A percentile compares a stretch with the other conserved stretches of the same genome.
These are phyloP conservation scores for Colletotrichum sp. DNA, from an alignment of 2,329 filamentous ascomycete genomes.

Conservation along the genomic window DNA sequence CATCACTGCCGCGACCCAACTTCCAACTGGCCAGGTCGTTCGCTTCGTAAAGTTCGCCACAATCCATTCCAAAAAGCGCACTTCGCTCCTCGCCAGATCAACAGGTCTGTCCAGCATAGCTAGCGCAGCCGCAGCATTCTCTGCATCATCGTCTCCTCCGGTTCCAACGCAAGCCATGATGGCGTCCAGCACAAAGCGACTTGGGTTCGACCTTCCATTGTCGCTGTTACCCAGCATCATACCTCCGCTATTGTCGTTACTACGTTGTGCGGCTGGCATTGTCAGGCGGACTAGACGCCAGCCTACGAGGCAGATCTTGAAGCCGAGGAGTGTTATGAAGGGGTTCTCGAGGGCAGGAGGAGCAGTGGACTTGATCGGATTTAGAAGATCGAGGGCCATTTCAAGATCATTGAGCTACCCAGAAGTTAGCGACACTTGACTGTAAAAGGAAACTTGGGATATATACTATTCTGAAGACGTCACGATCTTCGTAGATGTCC, in stretches of 20 bases:
- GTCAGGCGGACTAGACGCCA: conserved; percentile 10
- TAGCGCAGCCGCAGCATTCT: background rate
- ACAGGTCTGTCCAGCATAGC: background rate
- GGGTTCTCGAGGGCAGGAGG: conserved; percentile 3
- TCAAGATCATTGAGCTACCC: background rate
- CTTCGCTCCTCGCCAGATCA: background rate
- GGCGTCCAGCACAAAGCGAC: conserved; percentile 2
- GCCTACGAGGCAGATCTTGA: conserved; percentile 6
- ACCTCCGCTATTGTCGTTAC: background rate
- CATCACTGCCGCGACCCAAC: background rate
- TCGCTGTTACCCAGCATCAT: background rate
- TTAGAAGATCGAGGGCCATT: background rate
- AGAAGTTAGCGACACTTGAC: background rate
- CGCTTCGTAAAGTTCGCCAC: conserved; percentile 2
- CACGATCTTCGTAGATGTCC: conserved; percentile 1
- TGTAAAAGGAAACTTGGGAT: too few species aligned
- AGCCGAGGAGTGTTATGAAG: conserved; percentile 4
- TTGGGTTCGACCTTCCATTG: background rate
- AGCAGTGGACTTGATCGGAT: background rate
- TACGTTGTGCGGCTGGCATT: background rate
- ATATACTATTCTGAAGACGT: background rate
- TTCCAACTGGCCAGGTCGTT: conserved; percentile 4
- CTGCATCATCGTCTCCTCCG: background rate
- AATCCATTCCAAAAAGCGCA: conserved; percentile 3
- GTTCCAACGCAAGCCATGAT: conserved; percentile 7